Evolutionary conservation across 208 protist species (phyloP), one percentile per base, ranked within the genome.

Genomic region (Wallacemonas sp.): DNA sequence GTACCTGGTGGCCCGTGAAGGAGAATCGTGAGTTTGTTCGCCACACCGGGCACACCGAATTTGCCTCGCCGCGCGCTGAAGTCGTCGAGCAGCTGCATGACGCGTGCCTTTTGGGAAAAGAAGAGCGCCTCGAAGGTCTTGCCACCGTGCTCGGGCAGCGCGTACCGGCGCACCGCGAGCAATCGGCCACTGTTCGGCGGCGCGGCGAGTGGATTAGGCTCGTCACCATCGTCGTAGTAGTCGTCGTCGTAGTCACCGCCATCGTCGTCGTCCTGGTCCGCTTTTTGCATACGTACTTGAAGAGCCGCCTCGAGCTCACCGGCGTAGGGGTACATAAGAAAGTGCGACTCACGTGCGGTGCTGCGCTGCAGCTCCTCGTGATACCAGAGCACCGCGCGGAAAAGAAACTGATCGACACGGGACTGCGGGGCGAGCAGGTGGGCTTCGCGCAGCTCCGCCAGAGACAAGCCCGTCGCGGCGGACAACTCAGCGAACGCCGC

Each of bases 1-100:
- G 96, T 98, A 0, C 97, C 97, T 10, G 96, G 94, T 21, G 92
- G 80, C 5, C 95, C 95, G 78, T 97, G 63, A 17, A 98, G 63
- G 17, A 97, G 84, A 29, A 96, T 73, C 29, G 78, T 80, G 1
- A 97, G 70, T 32, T 85, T 77, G 29, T 89, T 71, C 26, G 79
- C 63, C n/a, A 85, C 78, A 0, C 84, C 86, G 0, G 85, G 80
- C 3, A 90, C 60, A 10, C 68, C 85, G 66, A 86, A 97, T 54
- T 79, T 75, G 5, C 91, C 89, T 3, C 61, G 72, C 39, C 79
- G 73, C 1, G 81, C 55, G 42, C 67, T 42, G 58, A 96, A 96
- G 44, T 92, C 77, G 19, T 79, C 63, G 39, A 97, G 44, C 34
- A 91, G 12, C 12, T 57, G 63, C 29, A 96, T 42, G n/a, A 97